These are phyloP conservation scores for Chaetomium strumarium DNA, from an alignment of 2,329 filamentous ascomycete genomes.

Conservation along the genomic window DNA sequence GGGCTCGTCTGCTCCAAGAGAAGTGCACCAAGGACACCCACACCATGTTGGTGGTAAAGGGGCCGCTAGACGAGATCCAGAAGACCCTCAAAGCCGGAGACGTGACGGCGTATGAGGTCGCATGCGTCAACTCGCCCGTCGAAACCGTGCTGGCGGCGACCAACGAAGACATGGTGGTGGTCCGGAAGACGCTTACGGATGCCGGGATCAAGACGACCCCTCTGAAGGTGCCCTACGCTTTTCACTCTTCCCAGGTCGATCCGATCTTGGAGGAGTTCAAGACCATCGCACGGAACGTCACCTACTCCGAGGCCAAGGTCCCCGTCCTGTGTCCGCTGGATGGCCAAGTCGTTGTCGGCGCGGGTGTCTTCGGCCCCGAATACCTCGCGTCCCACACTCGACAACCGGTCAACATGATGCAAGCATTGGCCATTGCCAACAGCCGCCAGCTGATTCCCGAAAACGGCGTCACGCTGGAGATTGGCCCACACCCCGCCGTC, in stretches of 20 bases:
- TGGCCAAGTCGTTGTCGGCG: slow-evolving; percentile 41
- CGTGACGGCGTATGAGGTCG: slow-evolving; percentile 47
- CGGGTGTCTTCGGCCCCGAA: slow-evolving; percentile 50
- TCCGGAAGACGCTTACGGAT: slow-evolving; percentile 33
- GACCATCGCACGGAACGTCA: slow-evolving; percentile 34
- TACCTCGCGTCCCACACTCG: slow-evolving; percentile 62
- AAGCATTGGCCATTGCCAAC: too few relatives aligned
- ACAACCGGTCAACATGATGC: slow-evolving; percentile 32
- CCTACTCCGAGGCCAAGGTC: slow-evolving; percentile 41
- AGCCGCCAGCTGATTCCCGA: too few relatives aligned
- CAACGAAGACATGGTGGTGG: slow-evolving; percentile 35
- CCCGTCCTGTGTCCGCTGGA: slow-evolving; percentile 67
- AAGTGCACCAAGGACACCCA: slow-evolving; percentile 62
- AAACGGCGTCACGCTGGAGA: slow-evolving; percentile 1
- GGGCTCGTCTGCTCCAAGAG: slow-evolving; percentile 61
- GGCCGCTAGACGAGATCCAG: slow-evolving; percentile 52
- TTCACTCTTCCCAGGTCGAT: slow-evolving; percentile 48
- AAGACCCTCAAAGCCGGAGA: slow-evolving; percentile 39
- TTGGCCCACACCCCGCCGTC: slow-evolving; percentile 7
- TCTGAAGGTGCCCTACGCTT: slow-evolving; percentile 46
- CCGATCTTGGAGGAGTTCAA: slow-evolving; percentile 53
- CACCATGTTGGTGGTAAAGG: slow-evolving; percentile 48
- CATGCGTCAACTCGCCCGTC: slow-evolving; percentile 69
- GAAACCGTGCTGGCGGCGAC: slow-evolving; percentile 62
- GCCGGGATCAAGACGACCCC: slow-evolving; percentile 36